A percentile compares a stretch with the other conserved stretches of the same genome.
These are phyloP conservation scores for Stropharia rugosoannulata DNA, from an alignment of 768 basidiomycete species.

Conservation along the genomic window DNA sequence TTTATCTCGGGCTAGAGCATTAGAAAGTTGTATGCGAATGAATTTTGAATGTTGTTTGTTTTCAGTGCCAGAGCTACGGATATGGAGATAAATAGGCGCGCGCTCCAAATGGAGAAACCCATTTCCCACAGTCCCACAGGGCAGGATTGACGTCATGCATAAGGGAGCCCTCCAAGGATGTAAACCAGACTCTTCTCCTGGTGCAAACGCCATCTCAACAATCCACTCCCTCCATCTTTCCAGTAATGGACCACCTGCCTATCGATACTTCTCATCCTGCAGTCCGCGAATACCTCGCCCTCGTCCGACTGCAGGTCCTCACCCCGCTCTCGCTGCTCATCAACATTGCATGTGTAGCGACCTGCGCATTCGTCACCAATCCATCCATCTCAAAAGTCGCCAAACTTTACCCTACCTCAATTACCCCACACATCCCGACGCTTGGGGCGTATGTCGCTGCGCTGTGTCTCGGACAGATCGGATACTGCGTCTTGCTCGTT, in stretches of 20 bases:
- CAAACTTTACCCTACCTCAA: slow-evolving; percentile 58
- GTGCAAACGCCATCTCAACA: too few relatives aligned
- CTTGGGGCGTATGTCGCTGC: slow-evolving; percentile 60
- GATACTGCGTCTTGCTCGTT: slow-evolving; percentile 80
- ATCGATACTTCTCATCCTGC: slow-evolving; percentile 60
- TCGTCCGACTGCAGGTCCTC: slow-evolving; percentile 80
- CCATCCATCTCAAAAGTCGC: slow-evolving; percentile 62
- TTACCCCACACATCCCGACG: slow-evolving; percentile 63
- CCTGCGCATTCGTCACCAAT: slow-evolving; percentile 65
- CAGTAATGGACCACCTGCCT: slow-evolving; percentile 54
- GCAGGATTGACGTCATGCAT: too few relatives aligned
- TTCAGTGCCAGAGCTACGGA: too few relatives aligned
- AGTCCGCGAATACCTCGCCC: slow-evolving; percentile 63
- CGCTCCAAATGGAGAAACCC: too few relatives aligned
- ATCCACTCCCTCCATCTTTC: background rate
- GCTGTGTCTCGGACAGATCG: slow-evolving; percentile 69
- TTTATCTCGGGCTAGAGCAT: too few relatives aligned
- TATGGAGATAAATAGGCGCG: too few relatives aligned
- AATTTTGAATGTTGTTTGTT: too few relatives aligned
- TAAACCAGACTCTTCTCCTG: too few relatives aligned
- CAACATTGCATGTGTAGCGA: slow-evolving; percentile 68
- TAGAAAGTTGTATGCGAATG: too few relatives aligned
- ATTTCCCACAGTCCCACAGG: too few relatives aligned
- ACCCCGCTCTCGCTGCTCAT: slow-evolving; percentile 84
- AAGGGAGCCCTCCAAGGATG: too few relatives aligned